Base-by-base conservation (phyloP, 2,329 filamentous ascomycete genomes). In the Pseudodiploospora longispora region DNA sequence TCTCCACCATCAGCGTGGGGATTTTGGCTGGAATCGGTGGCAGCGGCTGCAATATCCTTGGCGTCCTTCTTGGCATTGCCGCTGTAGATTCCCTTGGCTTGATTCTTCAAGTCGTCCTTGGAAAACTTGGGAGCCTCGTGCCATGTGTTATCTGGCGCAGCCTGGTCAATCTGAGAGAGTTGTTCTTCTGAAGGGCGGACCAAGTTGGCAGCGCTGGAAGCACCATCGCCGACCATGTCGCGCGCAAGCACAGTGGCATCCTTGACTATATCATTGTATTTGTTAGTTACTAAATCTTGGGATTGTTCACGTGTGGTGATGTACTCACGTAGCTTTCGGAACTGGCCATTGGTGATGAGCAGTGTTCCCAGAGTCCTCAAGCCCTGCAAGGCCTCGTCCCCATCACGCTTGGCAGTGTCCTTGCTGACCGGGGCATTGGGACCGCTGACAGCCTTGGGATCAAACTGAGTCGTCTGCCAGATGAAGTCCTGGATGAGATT, bases 401-500 rank as follows among this genome's bases (percentile, higher is more conserved):
- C 87, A 61, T 98, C 87, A 60, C 91, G 83, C 67, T 85, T 80
- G 28, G 86, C 87, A 2, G 77, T 76, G 1, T 86, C 82, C 70
- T 88, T 94, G 59, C 80, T 76, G 39, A 95, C 56, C 0, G 88
- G 84, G 1, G 79, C 76, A 44, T 74, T 72, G 4, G 87, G 86
- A 1, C 73, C 65, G 46, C 68, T 63, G 28, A 87, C 74, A 41
- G 76, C 72, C 56, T 74, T 82, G 46, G 78, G 69, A 42, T 81
- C 78, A 50, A 93, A 82, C 38, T 85, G 76, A 59, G 88, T 81
- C 0, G 89, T 90, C 61, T 95, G 86, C 85, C 87, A 98, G 66
- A 97, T 87, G 66, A 98, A 97, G 58, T 98, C 90, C 61, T 98
- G 93, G 19, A 98, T 71, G 46, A 97, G 69, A 58, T 98, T 89